Conservation (phyloP, 345 rosid genomes). For the Pelargonium nanum region DNA sequence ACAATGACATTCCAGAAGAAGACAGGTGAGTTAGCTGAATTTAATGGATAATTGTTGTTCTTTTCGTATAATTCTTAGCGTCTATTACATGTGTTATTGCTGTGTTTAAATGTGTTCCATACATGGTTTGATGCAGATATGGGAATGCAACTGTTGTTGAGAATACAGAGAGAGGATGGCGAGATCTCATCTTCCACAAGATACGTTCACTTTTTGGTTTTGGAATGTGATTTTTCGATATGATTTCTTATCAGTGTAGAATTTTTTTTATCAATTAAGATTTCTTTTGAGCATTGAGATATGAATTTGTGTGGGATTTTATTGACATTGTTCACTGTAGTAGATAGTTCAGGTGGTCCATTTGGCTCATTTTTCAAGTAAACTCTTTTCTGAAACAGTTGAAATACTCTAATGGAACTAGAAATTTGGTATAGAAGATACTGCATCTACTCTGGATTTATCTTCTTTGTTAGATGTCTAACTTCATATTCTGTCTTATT, state of each 20-base stretch:
- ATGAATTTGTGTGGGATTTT: not conserved
- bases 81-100: not conserved
- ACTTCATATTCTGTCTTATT: not conserved
- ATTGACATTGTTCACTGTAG: not conserved
- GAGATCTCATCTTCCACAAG: slow-evolving; percentile 76
- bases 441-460: too few relatives aligned
- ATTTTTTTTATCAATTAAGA: too few relatives aligned
- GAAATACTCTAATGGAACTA: not conserved
- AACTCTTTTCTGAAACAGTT: not conserved
- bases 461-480: too few relatives aligned
- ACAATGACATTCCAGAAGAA: slow-evolving; percentile 81
- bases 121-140: slow-evolving; percentile 35
- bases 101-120: not conserved
- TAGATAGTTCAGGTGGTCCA: not conserved
- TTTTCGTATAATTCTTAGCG: slow-evolving; percentile 7
- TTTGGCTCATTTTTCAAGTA: not conserved
- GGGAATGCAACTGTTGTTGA: slow-evolving; percentile 92
- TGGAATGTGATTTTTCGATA: slow-evolving; percentile 39
- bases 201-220: slow-evolving; percentile 88
- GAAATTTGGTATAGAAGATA: not conserved
- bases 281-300: too few relatives aligned
- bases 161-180: slow-evolving; percentile 96
- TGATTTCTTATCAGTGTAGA: not conserved
- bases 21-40: slow-evolving; percentile 80
- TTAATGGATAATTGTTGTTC: too few relatives aligned